Evolutionary conservation across 257 asterid species (phyloP).

Genomic region (Cinchona pubescens): DNA sequence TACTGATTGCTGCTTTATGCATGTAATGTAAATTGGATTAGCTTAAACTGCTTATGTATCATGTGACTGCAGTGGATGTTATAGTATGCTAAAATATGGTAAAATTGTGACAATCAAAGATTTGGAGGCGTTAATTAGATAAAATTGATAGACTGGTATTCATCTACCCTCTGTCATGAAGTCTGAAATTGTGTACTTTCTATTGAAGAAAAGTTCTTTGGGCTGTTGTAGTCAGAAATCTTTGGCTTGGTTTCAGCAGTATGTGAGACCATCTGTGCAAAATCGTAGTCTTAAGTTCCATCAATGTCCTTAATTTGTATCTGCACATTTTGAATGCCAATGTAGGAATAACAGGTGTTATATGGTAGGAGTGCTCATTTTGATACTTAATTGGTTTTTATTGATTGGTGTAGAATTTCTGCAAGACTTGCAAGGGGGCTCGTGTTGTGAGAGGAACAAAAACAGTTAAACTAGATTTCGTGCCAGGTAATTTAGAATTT

Average conservation of each 20-base stretch:
- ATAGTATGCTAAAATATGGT: neutral
- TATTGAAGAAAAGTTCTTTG: neutral
- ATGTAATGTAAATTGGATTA: neutral
- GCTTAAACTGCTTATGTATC: neutral
- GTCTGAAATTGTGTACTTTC: neutral
- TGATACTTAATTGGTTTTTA: neutral
- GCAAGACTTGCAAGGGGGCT: slow-evolving; percentile 86
- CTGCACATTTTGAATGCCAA: neutral
- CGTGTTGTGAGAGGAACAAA: slow-evolving; percentile 67
- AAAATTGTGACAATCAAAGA: neutral
- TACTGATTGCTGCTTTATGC: neutral
- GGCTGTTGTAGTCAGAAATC: neutral
- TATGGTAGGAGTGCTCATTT: neutral
- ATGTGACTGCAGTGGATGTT: neutral
- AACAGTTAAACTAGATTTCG: slow-evolving; percentile 64
- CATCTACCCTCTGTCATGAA: neutral
- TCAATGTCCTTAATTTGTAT: neutral
- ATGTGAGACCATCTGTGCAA: neutral
- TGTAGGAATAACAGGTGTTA: neutral
- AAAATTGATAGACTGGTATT: no score
- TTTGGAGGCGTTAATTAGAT: no score
- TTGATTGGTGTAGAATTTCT: slow-evolving; percentile 47
- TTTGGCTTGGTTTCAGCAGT: neutral
- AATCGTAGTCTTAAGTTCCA: neutral
- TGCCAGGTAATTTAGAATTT: slow-evolving; percentile 70